Conservation (phyloP, 73 alveolate species). For the Vitrella brassicaformis region DNA sequence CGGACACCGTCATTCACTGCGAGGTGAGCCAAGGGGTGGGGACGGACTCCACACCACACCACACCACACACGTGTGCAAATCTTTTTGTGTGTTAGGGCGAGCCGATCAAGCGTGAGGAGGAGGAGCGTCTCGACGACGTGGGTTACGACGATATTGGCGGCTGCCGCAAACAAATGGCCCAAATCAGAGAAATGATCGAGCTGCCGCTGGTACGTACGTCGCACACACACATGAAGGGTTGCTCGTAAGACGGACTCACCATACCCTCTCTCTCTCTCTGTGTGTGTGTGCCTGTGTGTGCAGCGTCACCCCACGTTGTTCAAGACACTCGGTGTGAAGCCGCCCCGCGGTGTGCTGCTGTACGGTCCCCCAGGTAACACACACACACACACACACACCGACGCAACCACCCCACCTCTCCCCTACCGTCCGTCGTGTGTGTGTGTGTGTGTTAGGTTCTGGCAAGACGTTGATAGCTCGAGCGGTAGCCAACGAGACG, state of each 20-base stretch:
- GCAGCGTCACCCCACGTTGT: conserved; percentile 89
- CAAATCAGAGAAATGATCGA: conserved; percentile 80
- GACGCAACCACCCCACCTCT: background rate
- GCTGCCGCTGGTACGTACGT: conserved; percentile 86
- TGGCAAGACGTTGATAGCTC: conserved; percentile 88
- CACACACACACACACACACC: background rate
- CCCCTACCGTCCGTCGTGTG: background rate
- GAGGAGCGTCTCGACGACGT: conserved; percentile 84
- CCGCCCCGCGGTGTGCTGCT: conserved; percentile 96
- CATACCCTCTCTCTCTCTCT: too few relatives aligned
- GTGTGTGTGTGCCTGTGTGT: too few relatives aligned
- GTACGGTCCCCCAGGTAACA: conserved; percentile 82
- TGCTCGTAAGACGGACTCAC: too few relatives aligned
- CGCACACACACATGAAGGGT: too few relatives aligned
- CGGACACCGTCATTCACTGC: conserved; percentile 87
- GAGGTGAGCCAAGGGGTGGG: conserved; percentile 94
- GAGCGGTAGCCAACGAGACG: conserved; percentile 96
- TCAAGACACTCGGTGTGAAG: conserved; percentile 93
- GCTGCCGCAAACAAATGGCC: conserved; percentile 95
- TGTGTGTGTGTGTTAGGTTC: conserved; percentile 39
- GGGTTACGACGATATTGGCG: conserved; percentile 93
- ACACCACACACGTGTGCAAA: too few relatives aligned
- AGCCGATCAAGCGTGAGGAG: conserved; percentile 83
- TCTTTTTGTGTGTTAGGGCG: conserved; percentile 8
- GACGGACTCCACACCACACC: too few relatives aligned